phyloP scores from a whole-genome alignment of 1,284 basidiomycete genomes.

The Fereydounia khargensis region DNA sequence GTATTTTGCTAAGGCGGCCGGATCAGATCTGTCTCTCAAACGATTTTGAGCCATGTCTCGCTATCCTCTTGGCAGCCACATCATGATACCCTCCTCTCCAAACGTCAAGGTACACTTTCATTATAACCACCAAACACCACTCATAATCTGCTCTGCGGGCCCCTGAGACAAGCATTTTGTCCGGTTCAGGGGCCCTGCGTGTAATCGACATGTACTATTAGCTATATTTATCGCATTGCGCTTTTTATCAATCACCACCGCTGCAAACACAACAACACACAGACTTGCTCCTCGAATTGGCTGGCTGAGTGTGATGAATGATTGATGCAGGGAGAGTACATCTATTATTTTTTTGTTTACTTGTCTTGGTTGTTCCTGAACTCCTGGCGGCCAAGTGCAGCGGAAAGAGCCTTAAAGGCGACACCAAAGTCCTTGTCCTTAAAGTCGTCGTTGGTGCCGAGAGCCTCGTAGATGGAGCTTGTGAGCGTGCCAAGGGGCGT shows the following conservation, averaged over 20 bases:
- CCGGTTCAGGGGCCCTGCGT: not conserved
- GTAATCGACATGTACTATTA: slow-evolving; percentile 2
- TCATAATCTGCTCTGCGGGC: too few species aligned
- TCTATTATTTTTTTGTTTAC: not conserved
- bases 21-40: slow-evolving; percentile 13
- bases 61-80: too few species aligned
- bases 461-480: slow-evolving; percentile 34
- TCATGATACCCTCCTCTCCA: too few species aligned
- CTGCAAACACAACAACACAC: too few species aligned
- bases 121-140: too few species aligned
- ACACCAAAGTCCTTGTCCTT: slow-evolving; percentile 43
- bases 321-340: too few species aligned
- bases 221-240: slow-evolving; percentile 7
- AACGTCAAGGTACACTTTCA: too few species aligned
- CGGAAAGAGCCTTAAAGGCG: slow-evolving; percentile 41
- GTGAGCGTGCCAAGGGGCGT: slow-evolving; percentile 40
- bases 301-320: too few species aligned
- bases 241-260: slow-evolving; percentile 3
- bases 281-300: too few species aligned
- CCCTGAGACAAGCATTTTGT: too few species aligned
- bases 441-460: slow-evolving; percentile 38
- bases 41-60: slow-evolving; percentile 20
- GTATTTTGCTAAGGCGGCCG: slow-evolving; percentile 16
- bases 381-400: slow-evolving; percentile 32
- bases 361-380: slow-evolving; percentile 20